phyloP scores from a whole-genome alignment of 2,329 filamentous ascomycete species.

The Xylaria arbuscula region DNA sequence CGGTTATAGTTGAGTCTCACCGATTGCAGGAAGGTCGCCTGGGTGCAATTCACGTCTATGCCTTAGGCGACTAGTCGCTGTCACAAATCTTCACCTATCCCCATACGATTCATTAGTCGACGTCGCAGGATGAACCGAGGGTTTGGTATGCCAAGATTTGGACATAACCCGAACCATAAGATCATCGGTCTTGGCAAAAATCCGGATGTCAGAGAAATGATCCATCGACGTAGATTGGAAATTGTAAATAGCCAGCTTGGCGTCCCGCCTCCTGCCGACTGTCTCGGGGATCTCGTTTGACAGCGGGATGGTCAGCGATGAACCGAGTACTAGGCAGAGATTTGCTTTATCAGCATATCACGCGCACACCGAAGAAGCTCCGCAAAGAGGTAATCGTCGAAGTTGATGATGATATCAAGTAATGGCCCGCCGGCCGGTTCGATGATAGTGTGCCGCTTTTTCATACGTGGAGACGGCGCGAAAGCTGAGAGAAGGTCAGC shows the following conservation, averaged over 20 bases:
- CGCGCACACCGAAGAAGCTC: constrained; percentile 50
- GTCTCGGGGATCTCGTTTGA: constrained; percentile 56
- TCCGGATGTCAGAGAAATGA: constrained; percentile 47
- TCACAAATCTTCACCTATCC: constrained; percentile 38
- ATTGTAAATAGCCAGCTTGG: constrained; percentile 58
- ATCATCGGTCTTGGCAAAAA: constrained; percentile 53
- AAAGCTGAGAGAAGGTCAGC: constrained; percentile 52
- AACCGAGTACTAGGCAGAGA: constrained; percentile 59
- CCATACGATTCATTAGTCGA: constrained; percentile 48
- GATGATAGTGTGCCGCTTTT: constrained; percentile 57
- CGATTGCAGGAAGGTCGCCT: constrained; percentile 54
- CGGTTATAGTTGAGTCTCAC: constrained; percentile 55
- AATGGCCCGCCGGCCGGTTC: constrained; percentile 56
- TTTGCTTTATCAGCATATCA: constrained; percentile 56
- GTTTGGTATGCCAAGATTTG: constrained; percentile 52
- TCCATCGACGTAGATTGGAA: constrained; percentile 59
- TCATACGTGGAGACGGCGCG: constrained; percentile 58
- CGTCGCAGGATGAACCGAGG: constrained; percentile 54
- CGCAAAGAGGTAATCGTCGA: constrained; percentile 54
- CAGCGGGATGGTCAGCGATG: constrained; percentile 57
- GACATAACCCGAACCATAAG: constrained; percentile 57
- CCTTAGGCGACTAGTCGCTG: constrained; percentile 50
- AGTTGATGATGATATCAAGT: constrained; percentile 59
- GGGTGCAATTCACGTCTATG: constrained; percentile 56
- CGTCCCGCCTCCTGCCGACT: constrained; percentile 47